Evolutionary conservation across 176 grass and related monocot genomes (phyloP).

Genomic region (Oryza nivara): DNA sequence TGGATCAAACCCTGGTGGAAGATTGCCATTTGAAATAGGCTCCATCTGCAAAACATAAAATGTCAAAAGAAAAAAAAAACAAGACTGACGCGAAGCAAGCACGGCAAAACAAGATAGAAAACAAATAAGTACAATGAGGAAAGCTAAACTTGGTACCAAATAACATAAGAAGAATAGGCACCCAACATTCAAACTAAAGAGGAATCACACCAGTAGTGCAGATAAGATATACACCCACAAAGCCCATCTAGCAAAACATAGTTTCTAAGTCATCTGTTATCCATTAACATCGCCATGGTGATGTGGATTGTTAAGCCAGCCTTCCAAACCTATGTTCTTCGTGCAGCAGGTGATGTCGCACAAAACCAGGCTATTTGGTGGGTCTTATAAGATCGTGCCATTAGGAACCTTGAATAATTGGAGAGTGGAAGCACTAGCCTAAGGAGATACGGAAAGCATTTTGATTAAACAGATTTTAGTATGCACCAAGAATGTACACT

Average conservation of each 20-base stretch:
- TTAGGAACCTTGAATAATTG: conserved; percentile 20
- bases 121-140: neutral
- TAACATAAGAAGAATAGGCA: neutral
- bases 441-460: conserved; percentile 5
- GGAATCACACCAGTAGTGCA: neutral
- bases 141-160: conserved; percentile 1
- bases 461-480: neutral
- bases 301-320: neutral
- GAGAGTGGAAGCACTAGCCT: neutral
- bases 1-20: conserved; percentile 88
- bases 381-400: conserved; percentile 1
- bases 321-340: conserved; percentile 14
- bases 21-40: conserved; percentile 93
- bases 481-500: neutral
- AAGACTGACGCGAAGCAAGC: conserved; percentile 39
- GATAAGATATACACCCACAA: neutral
- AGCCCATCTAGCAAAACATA: neutral
- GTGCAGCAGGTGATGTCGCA: neutral
- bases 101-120: conserved; percentile 38
- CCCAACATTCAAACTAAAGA: neutral
- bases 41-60: conserved; percentile 91
- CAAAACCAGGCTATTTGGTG: neutral
- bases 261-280: conserved; percentile 27
- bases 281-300: neutral
- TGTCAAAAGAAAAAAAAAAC: conserved; percentile 52